Percentiles rank a stretch among this genome's conserved stretches.
phyloP scores from a whole-genome alignment of 176 grass and related monocot species.

The Carex cristatella region DNA sequence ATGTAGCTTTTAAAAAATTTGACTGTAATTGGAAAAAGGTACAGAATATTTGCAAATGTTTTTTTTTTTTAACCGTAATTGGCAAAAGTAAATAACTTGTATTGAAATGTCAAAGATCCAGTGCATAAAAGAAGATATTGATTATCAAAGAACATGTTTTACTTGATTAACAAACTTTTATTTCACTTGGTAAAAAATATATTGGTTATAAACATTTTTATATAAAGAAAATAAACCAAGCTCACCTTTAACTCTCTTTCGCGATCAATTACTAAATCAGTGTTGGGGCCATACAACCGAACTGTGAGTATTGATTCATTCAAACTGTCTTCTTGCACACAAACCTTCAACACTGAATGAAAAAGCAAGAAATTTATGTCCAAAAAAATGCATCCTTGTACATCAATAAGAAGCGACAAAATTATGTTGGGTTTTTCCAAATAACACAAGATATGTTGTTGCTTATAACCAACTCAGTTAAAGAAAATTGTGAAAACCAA shows the following conservation, averaged over 20 bases:
- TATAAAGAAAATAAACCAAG: background rate
- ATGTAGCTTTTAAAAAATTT: background rate
- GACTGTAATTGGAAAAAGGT: background rate
- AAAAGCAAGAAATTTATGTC: constrained; percentile 14
- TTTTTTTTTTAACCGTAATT: background rate
- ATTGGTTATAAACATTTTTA: background rate
- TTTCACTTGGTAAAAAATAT: background rate
- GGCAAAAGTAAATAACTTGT: background rate
- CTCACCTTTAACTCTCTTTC: constrained; percentile 76
- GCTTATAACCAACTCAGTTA: background rate
- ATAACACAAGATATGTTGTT: background rate
- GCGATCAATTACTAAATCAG: constrained; percentile 89
- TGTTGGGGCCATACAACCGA: constrained; percentile 89
- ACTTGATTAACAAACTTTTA: background rate
- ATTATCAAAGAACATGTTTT: background rate
- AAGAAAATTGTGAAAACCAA: background rate
- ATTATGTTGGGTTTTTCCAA: background rate
- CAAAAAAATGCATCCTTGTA: background rate
- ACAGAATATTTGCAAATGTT: background rate
- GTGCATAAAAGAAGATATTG: background rate
- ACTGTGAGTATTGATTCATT: constrained; percentile 55
- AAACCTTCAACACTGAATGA: constrained; percentile 76
- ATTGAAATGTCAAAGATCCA: background rate
- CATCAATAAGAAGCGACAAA: background rate
- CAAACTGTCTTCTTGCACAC: constrained; percentile 35